These are phyloP conservation scores for Omphalotus guepiniiformis DNA, from an alignment of 768 basidiomycete species.

Conservation along the genomic window DNA sequence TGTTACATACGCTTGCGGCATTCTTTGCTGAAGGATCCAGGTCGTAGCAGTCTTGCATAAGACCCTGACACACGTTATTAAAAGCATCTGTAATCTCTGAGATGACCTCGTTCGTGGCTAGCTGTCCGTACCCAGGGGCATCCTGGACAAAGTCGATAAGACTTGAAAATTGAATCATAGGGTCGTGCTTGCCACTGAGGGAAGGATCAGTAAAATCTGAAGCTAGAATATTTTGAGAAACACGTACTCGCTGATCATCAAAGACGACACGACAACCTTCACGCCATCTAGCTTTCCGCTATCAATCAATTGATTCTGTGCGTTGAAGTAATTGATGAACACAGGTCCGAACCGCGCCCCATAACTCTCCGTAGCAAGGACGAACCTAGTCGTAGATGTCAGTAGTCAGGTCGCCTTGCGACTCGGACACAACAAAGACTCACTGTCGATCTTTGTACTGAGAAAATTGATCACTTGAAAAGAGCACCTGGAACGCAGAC, in stretches of 20 bases:
- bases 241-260: conserved; percentile 40
- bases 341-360: conserved; percentile 43
- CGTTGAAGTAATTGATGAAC: conserved; percentile 41
- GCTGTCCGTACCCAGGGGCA: conserved; percentile 45
- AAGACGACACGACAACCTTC: conserved; percentile 32
- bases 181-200: conserved; percentile 42
- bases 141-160: conserved; percentile 35
- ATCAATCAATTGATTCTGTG: conserved; percentile 37
- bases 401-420: not conserved
- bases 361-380: conserved; percentile 45
- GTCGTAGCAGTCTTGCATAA: conserved; percentile 34
- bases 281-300: conserved; percentile 29
- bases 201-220: not conserved
- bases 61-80: conserved; percentile 33
- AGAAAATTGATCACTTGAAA: conserved; percentile 36
- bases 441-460: conserved; percentile 37
- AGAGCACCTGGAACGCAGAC: conserved; percentile 42
- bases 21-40: conserved; percentile 23
- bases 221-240: not conserved
- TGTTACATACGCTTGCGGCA: conserved; percentile 31
- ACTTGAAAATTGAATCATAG: conserved; percentile 37
- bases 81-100: conserved; percentile 30
- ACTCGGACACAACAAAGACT: conserved; percentile 7
- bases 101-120: conserved; percentile 30
- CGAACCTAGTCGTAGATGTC: conserved; percentile 27